A percentile compares a stretch with the other conserved stretches of the same genome.
These are phyloP conservation scores for Prunella vulgaris DNA, from an alignment of 257 asterid genomes.

Conservation along the genomic window DNA sequence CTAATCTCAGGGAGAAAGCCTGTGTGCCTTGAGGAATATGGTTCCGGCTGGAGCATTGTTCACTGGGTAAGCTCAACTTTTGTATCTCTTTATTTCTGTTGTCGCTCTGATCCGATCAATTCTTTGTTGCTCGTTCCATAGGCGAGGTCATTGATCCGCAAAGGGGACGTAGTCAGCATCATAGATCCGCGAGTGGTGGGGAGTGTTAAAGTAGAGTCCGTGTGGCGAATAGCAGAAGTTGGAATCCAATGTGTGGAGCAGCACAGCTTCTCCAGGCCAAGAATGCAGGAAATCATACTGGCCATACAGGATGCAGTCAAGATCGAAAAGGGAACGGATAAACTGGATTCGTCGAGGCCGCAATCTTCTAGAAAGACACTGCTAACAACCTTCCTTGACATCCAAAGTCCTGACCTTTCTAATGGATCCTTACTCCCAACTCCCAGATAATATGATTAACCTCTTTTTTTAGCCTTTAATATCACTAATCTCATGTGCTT, in stretches of 20 bases:
- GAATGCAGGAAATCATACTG: conserved; percentile 82
- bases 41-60: conserved; percentile 95
- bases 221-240: conserved; percentile 91
- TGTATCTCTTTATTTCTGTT: too few species aligned
- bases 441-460: conserved; percentile 48
- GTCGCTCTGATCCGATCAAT: not conserved
- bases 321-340: conserved; percentile 78
- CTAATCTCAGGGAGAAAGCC: conserved; percentile 93
- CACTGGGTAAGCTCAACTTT: conserved; percentile 69
- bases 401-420: conserved; percentile 82
- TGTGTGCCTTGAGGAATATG: conserved; percentile 73
- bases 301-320: conserved; percentile 84
- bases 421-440: conserved; percentile 72
- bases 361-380: conserved; percentile 84
- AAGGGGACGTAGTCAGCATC: conserved; percentile 89
- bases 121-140: conserved; percentile 17
- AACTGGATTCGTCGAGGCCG: conserved; percentile 57
- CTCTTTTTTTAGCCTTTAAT: not conserved
- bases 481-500: too few species aligned
- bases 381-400: conserved; percentile 84
- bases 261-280: conserved; percentile 72
- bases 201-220: conserved; percentile 64
- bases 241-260: conserved; percentile 91
- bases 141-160: conserved; percentile 88
- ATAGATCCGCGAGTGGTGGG: conserved; percentile 65